Percentiles rank a stretch among this genome's conserved stretches.
phyloP scores from a whole-genome alignment of 305 asterid genomes.

The Fraxinus greggii region DNA sequence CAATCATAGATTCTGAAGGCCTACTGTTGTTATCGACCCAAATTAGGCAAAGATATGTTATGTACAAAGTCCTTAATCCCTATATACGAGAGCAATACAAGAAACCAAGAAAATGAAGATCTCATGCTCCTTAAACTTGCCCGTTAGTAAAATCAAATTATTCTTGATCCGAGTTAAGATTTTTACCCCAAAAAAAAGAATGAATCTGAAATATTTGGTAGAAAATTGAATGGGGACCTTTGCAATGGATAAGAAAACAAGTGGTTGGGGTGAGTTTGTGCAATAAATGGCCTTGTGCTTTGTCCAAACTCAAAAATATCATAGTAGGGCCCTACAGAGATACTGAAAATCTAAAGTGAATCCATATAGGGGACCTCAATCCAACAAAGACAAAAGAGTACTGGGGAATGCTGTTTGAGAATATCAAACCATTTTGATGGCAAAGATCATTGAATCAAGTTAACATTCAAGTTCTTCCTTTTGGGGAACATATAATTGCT shows the following conservation, averaged over 20 bases:
- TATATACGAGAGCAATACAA: neutral
- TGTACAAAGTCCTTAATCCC: neutral
- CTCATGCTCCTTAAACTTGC: neutral
- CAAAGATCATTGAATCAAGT: slow-evolving; percentile 32
- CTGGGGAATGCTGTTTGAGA: slow-evolving; percentile 31
- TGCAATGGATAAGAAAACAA: slow-evolving; percentile 25
- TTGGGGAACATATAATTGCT: slow-evolving; percentile 49
- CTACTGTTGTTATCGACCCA: slow-evolving; percentile 37
- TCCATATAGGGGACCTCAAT: slow-evolving; percentile 37
- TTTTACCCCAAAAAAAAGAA: neutral
- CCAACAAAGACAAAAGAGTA: slow-evolving; percentile 17
- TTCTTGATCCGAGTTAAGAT: neutral
- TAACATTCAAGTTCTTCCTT: slow-evolving; percentile 50
- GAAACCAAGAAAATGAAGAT: neutral
- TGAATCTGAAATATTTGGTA: slow-evolving; percentile 13
- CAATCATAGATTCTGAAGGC: slow-evolving; percentile 38
- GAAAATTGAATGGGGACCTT: slow-evolving; percentile 1
- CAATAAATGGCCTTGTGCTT: slow-evolving; percentile 24
- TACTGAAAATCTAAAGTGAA: slow-evolving; percentile 33
- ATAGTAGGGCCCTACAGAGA: slow-evolving; percentile 33
- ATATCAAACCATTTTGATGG: slow-evolving; percentile 35
- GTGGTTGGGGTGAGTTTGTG: slow-evolving; percentile 41
- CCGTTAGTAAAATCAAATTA: neutral
- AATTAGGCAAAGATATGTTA: neutral
- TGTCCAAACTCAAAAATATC: slow-evolving; percentile 27